Evolutionary conservation across 2,329 filamentous ascomycete genomes (phyloP), one percentile per base, ranked within the genome.

Genomic region (Iodosphaeria phyllophila): DNA sequence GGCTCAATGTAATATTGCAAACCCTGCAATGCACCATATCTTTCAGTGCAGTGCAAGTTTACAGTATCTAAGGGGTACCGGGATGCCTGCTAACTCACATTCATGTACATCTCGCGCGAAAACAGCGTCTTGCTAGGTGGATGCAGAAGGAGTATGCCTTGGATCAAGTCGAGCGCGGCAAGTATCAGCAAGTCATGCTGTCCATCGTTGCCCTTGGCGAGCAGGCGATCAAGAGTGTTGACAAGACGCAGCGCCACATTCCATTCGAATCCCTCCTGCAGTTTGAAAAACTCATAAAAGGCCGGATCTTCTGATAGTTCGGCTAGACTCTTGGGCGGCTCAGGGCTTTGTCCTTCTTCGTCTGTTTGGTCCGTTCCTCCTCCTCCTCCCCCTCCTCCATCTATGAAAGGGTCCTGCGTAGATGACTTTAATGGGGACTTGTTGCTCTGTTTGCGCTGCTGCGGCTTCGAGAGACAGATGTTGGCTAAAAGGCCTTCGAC

Each of bases 201-300:
- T 20, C 77, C 79, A 39, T 83, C 74, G 46, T 70, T 74, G 26
- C 74, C 72, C 55, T 82, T 82, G 22, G 80, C 82, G 41, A 93
- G 64, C 24, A 93, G 64, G 29, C 80, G 66, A 48, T 93, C 83
- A 21, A 95, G 67, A 28, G 80, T 91, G 26, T 74, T 71, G 32
- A 92, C 74, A 31, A 95, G 62, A 31, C 83, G 73, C 52, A 82
- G 72, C 9, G 82, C 75, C 28, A 95, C 80, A 54, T 98, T 98
- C 78, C 83, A 95, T 54, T 95, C 82, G 45, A 98, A 98, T 3
- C 84, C 80, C 44, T 95, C 84, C 49, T 98, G 89, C 35, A 95
- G 50, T 47, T 92, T 82, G 58, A 92, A 93, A 57, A 95, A 95
- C 50, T 93, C 83, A 36, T 80, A 63, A 46, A 93, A 95, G 12